These are phyloP conservation scores for Aureobasidium subglaciale DNA, from an alignment of 2,329 filamentous ascomycete genomes.

Conservation along the genomic window DNA sequence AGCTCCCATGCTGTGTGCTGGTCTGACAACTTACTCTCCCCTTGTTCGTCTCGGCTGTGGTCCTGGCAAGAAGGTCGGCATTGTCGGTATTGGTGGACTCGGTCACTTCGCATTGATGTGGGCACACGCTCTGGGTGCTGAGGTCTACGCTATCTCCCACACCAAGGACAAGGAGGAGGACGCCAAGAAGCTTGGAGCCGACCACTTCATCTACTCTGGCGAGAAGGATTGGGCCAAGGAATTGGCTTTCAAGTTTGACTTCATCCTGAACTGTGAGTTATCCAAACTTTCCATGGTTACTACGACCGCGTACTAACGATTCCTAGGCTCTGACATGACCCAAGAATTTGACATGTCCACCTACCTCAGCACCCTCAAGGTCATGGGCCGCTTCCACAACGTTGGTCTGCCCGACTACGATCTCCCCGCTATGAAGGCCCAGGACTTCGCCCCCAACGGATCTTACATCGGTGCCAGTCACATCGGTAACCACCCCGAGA, in stretches of 20 bases:
- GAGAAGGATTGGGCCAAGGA: constrained; percentile 51
- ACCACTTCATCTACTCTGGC: constrained; percentile 48
- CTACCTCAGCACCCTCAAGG: constrained; percentile 68
- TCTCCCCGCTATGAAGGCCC: constrained; percentile 60
- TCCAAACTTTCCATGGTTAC: constrained; percentile 19
- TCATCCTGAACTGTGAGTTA: constrained; percentile 52
- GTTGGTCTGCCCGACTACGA: constrained; percentile 69
- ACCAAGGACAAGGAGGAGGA: constrained; percentile 51
- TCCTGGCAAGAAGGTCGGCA: constrained; percentile 60
- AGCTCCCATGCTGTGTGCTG: constrained; percentile 68
- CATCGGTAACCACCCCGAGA: constrained; percentile 37
- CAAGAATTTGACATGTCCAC: constrained; percentile 57
- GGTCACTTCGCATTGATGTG: constrained; percentile 66
- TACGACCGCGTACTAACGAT: background rate
- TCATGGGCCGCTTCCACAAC: constrained; percentile 67
- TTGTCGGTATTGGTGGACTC: constrained; percentile 61
- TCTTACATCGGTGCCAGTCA: constrained; percentile 38
- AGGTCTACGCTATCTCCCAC: constrained; percentile 58
- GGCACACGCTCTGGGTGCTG: constrained; percentile 60
- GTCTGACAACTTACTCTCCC: constrained; percentile 65
- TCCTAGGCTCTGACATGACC: constrained; percentile 51
- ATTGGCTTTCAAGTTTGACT: constrained; percentile 44
- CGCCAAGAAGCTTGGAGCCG: constrained; percentile 53
- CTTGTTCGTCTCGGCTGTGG: constrained; percentile 59
- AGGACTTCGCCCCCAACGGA: constrained; percentile 67